Percentiles rank a stretch among this genome's conserved stretches.
Evolutionary conservation across 768 basidiomycete species (phyloP).

Genomic region (Amanita muscaria): DNA sequence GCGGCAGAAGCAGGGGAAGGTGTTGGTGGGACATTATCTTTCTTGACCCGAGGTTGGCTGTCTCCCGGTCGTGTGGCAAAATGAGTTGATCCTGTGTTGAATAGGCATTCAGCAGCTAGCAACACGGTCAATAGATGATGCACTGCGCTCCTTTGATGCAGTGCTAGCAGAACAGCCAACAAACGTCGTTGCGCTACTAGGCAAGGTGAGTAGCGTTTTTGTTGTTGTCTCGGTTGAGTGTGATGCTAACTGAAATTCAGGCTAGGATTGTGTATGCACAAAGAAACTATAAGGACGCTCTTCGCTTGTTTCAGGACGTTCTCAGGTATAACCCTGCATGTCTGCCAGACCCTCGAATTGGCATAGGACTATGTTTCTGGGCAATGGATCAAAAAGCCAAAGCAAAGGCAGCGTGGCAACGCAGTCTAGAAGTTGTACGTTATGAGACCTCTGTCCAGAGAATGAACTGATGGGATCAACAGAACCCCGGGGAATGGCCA

Average conservation of each 20-base stretch:
- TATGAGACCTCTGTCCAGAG: neutral
- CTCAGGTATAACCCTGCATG: constrained; percentile 70
- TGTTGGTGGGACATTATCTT: constrained; percentile 46
- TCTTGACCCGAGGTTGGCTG: constrained; percentile 57
- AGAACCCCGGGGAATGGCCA: constrained; percentile 77
- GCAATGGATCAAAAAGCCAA: constrained; percentile 74
- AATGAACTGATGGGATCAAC: constrained; percentile 9
- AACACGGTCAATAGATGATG: constrained; percentile 73
- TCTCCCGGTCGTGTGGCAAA: neutral
- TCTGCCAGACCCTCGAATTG: constrained; percentile 88
- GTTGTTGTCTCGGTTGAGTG: neutral
- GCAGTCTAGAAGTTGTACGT: constrained; percentile 78
- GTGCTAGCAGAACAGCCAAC: constrained; percentile 73
- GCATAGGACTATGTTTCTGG: constrained; percentile 93
- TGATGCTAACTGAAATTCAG: constrained; percentile 26
- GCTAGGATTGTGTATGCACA: constrained; percentile 81
- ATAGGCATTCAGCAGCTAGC: constrained; percentile 79
- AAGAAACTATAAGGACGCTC: constrained; percentile 67
- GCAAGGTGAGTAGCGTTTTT: constrained; percentile 51
- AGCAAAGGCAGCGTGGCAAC: constrained; percentile 85
- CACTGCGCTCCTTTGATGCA: constrained; percentile 71
- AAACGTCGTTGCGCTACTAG: constrained; percentile 80
- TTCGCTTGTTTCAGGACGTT: constrained; percentile 82
- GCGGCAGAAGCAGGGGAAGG: constrained; percentile 53
- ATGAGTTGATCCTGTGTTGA: neutral